Evolutionary conservation across 176 grass and related monocot genomes (phyloP).

Genomic region (Oryza meridionalis): DNA sequence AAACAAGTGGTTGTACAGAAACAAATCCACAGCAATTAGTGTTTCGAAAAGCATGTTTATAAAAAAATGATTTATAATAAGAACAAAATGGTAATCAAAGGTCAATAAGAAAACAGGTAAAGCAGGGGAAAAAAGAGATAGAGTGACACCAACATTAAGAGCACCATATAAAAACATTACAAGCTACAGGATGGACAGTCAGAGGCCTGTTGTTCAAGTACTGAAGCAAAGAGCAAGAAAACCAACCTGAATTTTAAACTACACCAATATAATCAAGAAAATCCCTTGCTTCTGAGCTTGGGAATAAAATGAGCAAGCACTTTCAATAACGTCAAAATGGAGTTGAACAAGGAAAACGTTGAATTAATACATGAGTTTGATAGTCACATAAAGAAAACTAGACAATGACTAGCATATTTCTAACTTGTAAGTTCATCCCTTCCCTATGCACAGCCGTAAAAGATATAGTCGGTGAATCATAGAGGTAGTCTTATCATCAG

Average conservation of each 20-base stretch:
- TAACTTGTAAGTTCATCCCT: not conserved
- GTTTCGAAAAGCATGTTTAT: slow-evolving; percentile 22
- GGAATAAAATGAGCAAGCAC: not conserved
- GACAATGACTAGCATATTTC: not conserved
- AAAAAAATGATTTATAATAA: slow-evolving; percentile 9
- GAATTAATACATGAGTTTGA: not conserved
- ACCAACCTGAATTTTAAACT: not conserved
- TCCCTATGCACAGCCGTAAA: not conserved
- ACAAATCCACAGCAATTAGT: not conserved
- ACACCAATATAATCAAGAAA: not conserved
- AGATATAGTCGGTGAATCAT: not conserved
- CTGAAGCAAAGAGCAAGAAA: not conserved
- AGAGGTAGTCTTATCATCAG: not conserved
- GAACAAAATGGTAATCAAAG: not conserved
- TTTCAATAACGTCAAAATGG: not conserved
- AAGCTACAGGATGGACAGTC: slow-evolving; percentile 17
- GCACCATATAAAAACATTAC: not conserved
- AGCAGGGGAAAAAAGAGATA: not conserved
- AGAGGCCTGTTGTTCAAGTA: not conserved
- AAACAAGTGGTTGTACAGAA: not conserved
- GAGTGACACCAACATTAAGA: not conserved
- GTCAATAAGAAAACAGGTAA: slow-evolving; percentile 10
- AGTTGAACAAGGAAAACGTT: not conserved
- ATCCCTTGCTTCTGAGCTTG: not conserved
- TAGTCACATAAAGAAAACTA: not conserved